phyloP scores from a whole-genome alignment of 495 filamentous ascomycete genomes.

The Jackrogersella multiformis region DNA sequence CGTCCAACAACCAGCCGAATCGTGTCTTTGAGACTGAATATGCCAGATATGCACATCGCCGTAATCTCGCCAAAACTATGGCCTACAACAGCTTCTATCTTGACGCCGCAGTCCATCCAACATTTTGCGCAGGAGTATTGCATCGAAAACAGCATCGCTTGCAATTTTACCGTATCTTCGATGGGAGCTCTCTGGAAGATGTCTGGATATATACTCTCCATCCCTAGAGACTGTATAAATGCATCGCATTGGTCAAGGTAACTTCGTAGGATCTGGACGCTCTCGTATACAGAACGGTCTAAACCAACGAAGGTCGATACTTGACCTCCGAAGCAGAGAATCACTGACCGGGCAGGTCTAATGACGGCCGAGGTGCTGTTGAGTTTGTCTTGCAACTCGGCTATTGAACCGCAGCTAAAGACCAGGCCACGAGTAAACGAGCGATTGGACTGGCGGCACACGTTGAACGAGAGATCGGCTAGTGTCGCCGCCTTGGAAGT shows the following conservation, averaged over 20 bases:
- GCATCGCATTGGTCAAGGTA: constrained; percentile 54
- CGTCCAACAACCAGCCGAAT: constrained; percentile 53
- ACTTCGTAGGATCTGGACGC: constrained; percentile 41
- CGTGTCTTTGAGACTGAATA: constrained; percentile 49
- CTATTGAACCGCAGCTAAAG: constrained; percentile 42
- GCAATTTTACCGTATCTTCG: constrained; percentile 55
- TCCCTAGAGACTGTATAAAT: constrained; percentile 40
- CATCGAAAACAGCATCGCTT: constrained; percentile 54
- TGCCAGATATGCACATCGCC: constrained; percentile 54
- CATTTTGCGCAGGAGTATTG: constrained; percentile 54
- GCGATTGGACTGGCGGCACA: constrained; percentile 46
- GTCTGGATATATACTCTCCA: constrained; percentile 53
- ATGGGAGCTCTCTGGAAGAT: constrained; percentile 56
- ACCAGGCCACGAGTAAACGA: constrained; percentile 42
- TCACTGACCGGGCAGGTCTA: constrained; percentile 43
- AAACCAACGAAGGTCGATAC: constrained; percentile 54
- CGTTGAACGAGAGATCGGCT: constrained; percentile 50
- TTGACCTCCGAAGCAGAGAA: constrained; percentile 65
- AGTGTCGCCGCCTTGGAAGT: too few species aligned
- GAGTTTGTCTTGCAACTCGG: constrained; percentile 47
- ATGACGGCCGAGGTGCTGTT: constrained; percentile 7
- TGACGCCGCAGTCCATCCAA: constrained; percentile 54
- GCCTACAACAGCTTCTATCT: constrained; percentile 54
- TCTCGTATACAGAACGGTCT: constrained; percentile 48
- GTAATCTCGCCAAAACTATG: constrained; percentile 65